These are phyloP conservation scores for Hura crepitans DNA, from an alignment of 441 rosid species.

Conservation along the genomic window DNA sequence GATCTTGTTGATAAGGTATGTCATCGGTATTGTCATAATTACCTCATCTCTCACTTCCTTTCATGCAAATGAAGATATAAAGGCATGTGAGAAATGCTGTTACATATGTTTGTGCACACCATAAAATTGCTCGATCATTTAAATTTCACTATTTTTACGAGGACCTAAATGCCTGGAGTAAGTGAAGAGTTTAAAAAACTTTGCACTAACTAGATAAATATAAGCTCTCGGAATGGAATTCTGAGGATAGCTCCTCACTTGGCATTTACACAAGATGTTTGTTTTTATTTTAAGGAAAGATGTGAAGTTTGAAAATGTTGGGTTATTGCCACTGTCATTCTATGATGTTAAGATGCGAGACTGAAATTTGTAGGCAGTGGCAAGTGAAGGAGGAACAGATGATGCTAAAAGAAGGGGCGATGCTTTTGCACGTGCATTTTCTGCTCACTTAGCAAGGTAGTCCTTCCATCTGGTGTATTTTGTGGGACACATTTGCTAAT, in stretches of 20 bases:
- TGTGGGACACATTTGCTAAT: not conserved
- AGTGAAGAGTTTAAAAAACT: not conserved
- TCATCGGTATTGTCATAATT: conserved; percentile 8
- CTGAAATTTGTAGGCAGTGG: conserved; percentile 73
- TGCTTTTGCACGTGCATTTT: conserved; percentile 97
- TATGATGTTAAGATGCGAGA: conserved; percentile 15
- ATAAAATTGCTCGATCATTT: not conserved
- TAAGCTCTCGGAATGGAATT: conserved; percentile 4
- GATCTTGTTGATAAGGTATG: conserved; percentile 93
- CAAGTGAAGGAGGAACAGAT: conserved; percentile 99
- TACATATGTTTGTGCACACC: not conserved
- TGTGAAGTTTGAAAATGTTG: not conserved
- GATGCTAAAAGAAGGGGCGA: conserved; percentile 97
- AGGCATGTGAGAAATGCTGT: not conserved
- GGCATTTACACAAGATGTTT: not conserved
- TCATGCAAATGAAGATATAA: not conserved
- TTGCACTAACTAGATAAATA: not conserved
- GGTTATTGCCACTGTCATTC: not conserved
- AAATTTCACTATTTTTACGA: not conserved
- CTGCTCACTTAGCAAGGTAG: conserved; percentile 97
- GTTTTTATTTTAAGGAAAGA: not conserved
- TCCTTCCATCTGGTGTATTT: not conserved
- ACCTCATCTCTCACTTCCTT: not conserved
- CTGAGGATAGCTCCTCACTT: not conserved
- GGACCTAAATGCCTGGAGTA: not conserved